Percentiles rank a stretch among this genome's conserved stretches.
Evolutionary conservation across 2,329 filamentous ascomycete genomes (phyloP).

Genomic region (Chaetomiaceae sp.): DNA sequence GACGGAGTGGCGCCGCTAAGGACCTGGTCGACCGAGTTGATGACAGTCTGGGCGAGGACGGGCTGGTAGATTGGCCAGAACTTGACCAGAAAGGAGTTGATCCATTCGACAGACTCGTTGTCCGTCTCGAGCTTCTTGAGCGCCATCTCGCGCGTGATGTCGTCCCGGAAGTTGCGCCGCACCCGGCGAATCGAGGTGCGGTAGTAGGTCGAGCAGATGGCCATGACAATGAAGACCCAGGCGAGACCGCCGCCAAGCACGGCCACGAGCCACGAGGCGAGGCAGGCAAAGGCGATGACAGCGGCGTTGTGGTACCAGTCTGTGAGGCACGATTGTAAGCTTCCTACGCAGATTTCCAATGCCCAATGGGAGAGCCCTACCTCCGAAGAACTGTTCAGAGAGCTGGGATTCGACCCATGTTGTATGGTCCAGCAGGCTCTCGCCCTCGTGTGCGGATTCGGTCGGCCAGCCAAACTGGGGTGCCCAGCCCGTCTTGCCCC

Average conservation of each 20-base stretch:
- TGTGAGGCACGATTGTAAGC: constrained; percentile 30
- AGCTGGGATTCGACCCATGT: constrained; percentile 81
- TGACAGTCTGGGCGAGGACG: constrained; percentile 84
- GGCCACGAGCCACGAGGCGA: constrained; percentile 85
- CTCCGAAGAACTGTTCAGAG: constrained; percentile 86
- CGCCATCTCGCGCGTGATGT: constrained; percentile 82
- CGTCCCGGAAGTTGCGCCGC: constrained; percentile 91
- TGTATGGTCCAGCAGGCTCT: constrained; percentile 78
- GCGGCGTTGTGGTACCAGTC: constrained; percentile 98
- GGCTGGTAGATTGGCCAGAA: constrained; percentile 99
- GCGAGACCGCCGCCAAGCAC: constrained; percentile 84
- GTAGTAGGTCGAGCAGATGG: constrained; percentile 89
- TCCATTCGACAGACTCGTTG: constrained; percentile 93
- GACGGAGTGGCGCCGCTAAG: constrained; percentile 86
- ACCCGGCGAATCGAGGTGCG: constrained; percentile 90
- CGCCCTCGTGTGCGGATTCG: constrained; percentile 53
- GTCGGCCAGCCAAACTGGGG: constrained; percentile 72
- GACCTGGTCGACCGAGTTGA: constrained; percentile 93
- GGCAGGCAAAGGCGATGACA: constrained; percentile 89
- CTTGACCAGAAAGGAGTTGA: constrained; percentile 96
- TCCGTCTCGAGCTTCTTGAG: constrained; percentile 87
- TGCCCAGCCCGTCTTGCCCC: constrained; percentile 73
- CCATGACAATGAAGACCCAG: constrained; percentile 93
- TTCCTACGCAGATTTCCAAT: constrained; percentile 1
- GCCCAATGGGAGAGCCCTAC: constrained; percentile 40